Percentiles rank a stretch among this genome's conserved stretches.
These are phyloP conservation scores for Cinnamomum chago DNA, from an alignment of 164 flowering plant genomes.

Conservation along the genomic window DNA sequence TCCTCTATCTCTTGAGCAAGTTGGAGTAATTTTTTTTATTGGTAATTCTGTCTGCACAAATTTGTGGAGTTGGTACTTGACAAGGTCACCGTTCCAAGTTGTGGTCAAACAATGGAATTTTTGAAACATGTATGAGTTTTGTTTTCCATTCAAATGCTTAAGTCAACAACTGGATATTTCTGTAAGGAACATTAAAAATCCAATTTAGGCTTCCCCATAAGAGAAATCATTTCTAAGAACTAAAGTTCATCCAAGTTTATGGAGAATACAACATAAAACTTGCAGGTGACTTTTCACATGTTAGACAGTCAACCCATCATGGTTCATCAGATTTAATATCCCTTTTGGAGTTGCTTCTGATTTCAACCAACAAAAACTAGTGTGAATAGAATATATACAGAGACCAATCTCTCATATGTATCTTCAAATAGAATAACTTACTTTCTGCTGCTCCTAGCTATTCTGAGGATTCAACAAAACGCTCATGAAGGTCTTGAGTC, in stretches of 20 bases:
- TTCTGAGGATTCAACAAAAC: too few species aligned
- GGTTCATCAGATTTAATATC: constrained; percentile 61
- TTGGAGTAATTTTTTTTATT: too few species aligned
- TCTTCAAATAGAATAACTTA: too few species aligned
- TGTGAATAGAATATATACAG: too few species aligned
- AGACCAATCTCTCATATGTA: too few species aligned
- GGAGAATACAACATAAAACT: constrained; percentile 20
- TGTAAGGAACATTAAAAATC: constrained; percentile 16
- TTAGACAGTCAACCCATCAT: constrained; percentile 63
- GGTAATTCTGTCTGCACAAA: neutral
- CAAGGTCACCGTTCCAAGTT: neutral
- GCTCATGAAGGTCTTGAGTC: too few species aligned
- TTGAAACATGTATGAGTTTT: neutral
- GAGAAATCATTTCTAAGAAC: neutral
- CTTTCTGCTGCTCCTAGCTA: too few species aligned
- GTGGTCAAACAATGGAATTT: neutral
- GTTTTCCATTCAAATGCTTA: too few species aligned
- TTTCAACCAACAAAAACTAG: constrained; percentile 8
- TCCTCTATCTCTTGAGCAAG: too few species aligned
- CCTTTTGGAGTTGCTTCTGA: constrained; percentile 81
- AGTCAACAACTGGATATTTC: too few species aligned
- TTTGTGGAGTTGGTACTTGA: too few species aligned
- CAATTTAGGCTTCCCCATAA: neutral
- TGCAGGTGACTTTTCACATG: constrained; percentile 86
- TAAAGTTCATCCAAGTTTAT: neutral